Evolutionary conservation across 2,329 filamentous ascomycete species (phyloP), one percentile per base, ranked within the genome.

Genomic region (Cephalotrichum gorgonifer): DNA sequence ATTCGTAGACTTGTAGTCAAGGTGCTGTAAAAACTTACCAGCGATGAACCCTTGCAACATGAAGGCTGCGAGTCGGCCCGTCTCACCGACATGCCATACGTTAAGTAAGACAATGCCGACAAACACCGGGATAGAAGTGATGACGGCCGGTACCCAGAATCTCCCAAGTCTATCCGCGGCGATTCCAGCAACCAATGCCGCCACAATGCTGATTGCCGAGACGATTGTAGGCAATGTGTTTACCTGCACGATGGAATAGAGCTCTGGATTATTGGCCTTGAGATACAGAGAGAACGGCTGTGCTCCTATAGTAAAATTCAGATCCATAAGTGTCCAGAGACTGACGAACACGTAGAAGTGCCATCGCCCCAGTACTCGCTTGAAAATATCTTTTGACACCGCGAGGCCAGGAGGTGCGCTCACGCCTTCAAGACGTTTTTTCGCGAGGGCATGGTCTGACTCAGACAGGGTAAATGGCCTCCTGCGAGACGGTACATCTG

Each of bases 211-310:
- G 5, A 69, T 54, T 1, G 68, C 69, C 1, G 64, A 65, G 1
- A 62, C 60, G 9, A 66, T 60, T 1, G 67, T 71, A 6, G 67
- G 66, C 6, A 70, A 54, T 0, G 64, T 69, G 54, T 71, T 71
- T 49, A 71, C 61, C 35, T 61, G 61, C 2, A 62, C 60, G 15
- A 70, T 57, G 1, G 67, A 68, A 53, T 69, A 68, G 4, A 59
- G 54, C 5, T 59, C 54, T 2, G 52, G 52, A 20, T 62, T 61
- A 26, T 66, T 61, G 23, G 63, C 65, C 53, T 65, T 66, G 39
- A 70, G 60, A 50, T 69, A 71, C 2, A 70, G 55, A 8, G 60
- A 64, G 50, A 69, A 70, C 1, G 65, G 64, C n/a, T 33, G 30
- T 4, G 12, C n/a, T 14, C 30, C 30, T 33, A 33, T 15, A 15